Percentiles rank a stretch among this genome's conserved stretches.
Evolutionary conservation across 108 stramenopile genomes (phyloP).

Genomic region (Stephanodiscus triporus): DNA sequence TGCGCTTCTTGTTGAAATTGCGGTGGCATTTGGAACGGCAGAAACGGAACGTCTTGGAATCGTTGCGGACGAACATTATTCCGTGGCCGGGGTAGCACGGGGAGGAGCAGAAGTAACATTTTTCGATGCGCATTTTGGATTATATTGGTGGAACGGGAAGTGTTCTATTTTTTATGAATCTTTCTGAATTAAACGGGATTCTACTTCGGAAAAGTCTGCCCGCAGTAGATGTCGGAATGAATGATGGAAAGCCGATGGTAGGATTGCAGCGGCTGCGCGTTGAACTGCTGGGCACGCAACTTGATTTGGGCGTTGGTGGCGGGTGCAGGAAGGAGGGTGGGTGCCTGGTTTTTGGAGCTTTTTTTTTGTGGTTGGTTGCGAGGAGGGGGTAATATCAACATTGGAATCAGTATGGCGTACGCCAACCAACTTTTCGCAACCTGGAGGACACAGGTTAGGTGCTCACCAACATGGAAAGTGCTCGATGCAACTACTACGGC

Average conservation of each 20-base stretch:
- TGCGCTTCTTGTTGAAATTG: constrained; percentile 98
- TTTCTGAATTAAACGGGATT: neutral
- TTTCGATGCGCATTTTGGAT: constrained; percentile 92
- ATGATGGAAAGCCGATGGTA: neutral
- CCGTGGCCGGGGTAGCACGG: constrained; percentile 99
- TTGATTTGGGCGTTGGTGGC: too few relatives aligned
- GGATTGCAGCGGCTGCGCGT: too few relatives aligned
- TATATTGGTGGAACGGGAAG: constrained; percentile 4
- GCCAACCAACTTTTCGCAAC: neutral
- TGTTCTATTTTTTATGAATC: neutral
- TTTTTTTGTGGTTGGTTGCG: too few relatives aligned
- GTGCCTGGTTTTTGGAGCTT: too few relatives aligned
- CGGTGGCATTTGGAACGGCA: constrained; percentile 99
- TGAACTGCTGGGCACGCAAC: too few relatives aligned
- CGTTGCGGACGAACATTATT: constrained; percentile 98
- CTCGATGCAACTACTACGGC: constrained; percentile 31
- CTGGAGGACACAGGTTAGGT: neutral
- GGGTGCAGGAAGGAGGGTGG: too few relatives aligned
- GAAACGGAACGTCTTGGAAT: constrained; percentile 98
- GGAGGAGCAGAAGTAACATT: constrained; percentile 97
- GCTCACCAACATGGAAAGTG: neutral
- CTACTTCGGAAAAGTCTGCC: too few relatives aligned
- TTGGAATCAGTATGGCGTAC: too few relatives aligned
- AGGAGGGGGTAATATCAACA: too few relatives aligned
- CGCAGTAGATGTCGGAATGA: neutral